Evolutionary conservation across 371 early-diverging fungal genomes (phyloP).

Genomic region (Mortierella sp.): DNA sequence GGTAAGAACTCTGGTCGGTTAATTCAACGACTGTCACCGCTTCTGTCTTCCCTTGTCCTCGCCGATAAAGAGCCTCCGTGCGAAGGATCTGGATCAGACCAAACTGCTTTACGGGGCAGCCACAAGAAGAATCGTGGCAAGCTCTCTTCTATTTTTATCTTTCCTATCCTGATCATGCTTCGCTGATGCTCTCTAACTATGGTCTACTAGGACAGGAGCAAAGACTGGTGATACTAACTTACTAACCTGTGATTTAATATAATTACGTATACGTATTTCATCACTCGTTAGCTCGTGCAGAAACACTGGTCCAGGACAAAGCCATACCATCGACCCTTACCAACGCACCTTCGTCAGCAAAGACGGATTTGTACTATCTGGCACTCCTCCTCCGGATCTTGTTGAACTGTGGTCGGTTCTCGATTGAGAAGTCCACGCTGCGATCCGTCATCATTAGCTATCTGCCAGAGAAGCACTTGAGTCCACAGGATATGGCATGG

Average conservation of each 20-base stretch:
- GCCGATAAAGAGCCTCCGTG: not conserved
- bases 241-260: too few species aligned
- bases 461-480: constrained; percentile 30
- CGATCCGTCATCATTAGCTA: constrained; percentile 16
- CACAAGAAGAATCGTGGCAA: too few species aligned
- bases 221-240: too few species aligned
- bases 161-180: too few species aligned
- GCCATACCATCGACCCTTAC: constrained; percentile 21
- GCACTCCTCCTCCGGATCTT: constrained; percentile 36
- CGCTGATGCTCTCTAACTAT: too few species aligned
- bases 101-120: too few species aligned
- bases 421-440: constrained; percentile 29
- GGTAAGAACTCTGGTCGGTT: constrained; percentile 3
- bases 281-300: too few species aligned
- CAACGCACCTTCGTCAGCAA: constrained; percentile 16
- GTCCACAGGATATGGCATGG: constrained; percentile 24
- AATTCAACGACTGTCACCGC: not conserved
- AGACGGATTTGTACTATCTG: constrained; percentile 38
- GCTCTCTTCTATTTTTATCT: too few species aligned
- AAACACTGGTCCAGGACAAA: not conserved
- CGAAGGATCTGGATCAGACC: too few species aligned
- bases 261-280: too few species aligned
- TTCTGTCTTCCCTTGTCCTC: not conserved
- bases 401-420: constrained; percentile 45
- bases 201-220: too few species aligned